These are phyloP conservation scores for Salix exigua DNA, from an alignment of 345 rosid genomes.

Conservation along the genomic window DNA sequence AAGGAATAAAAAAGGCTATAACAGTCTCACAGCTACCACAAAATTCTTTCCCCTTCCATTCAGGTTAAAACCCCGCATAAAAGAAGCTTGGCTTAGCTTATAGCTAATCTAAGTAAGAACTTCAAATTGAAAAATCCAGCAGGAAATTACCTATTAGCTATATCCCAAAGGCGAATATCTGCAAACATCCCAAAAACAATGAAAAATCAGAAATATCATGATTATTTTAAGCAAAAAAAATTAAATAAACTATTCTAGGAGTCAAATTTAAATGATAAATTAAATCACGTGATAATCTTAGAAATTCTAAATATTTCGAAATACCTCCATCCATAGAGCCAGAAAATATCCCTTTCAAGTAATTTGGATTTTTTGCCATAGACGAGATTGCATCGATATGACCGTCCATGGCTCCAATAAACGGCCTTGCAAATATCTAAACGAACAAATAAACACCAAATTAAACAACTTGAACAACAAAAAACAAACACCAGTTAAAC, in stretches of 20 bases:
- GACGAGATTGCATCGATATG: conserved; percentile 80
- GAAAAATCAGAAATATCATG: background rate
- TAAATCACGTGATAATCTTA: background rate
- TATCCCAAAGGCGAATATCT: conserved; percentile 97
- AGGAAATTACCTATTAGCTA: conserved; percentile 63
- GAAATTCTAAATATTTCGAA: background rate
- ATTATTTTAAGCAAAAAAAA: background rate
- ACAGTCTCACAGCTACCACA: background rate
- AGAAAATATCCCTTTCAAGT: conserved; percentile 80
- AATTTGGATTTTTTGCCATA: conserved; percentile 93
- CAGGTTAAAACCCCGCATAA: background rate
- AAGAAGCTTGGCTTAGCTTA: background rate
- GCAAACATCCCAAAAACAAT: conserved; percentile 20
- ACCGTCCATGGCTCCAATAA: conserved; percentile 94
- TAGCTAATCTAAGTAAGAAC: background rate
- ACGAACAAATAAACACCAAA: background rate
- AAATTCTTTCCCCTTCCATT: background rate
- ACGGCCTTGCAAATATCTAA: conserved; percentile 91
- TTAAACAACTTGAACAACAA: background rate
- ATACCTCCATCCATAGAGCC: conserved; percentile 98
- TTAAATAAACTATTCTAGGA: background rate
- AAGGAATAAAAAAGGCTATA: background rate
- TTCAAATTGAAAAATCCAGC: background rate
- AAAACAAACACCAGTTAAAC: background rate
- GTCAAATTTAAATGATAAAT: background rate